Percentiles rank a stretch among this genome's conserved stretches.
These are phyloP conservation scores for Metrosideros polymorpha DNA, from an alignment of 441 rosid species.

Conservation along the genomic window DNA sequence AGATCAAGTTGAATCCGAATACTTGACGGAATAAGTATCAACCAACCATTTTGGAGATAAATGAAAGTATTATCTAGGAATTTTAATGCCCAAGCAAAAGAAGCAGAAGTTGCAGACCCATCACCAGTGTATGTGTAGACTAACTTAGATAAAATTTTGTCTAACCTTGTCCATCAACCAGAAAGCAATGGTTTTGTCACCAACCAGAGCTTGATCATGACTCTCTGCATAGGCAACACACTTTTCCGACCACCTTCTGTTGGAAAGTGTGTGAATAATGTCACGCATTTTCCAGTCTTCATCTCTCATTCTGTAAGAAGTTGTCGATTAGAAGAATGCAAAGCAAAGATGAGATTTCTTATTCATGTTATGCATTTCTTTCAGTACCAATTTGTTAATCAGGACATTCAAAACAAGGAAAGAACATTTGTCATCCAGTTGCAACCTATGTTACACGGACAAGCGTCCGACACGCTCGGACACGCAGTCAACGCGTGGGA, in stretches of 20 bases:
- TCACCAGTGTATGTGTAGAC: neutral
- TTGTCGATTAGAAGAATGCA: neutral
- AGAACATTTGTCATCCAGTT: neutral
- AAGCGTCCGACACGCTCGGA: no score
- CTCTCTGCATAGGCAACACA: slow-evolving; percentile 90
- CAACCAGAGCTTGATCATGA: slow-evolving; percentile 99
- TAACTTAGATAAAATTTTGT: neutral
- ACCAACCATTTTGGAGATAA: neutral
- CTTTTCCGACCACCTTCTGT: slow-evolving; percentile 92
- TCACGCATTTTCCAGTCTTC: slow-evolving; percentile 89
- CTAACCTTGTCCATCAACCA: slow-evolving; percentile 98
- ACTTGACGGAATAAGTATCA: neutral
- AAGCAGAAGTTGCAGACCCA: neutral
- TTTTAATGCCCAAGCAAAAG: neutral
- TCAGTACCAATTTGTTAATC: neutral
- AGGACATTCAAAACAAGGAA: neutral
- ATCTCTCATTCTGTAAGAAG: slow-evolving; percentile 55
- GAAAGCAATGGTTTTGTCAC: slow-evolving; percentile 94
- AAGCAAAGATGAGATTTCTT: neutral
- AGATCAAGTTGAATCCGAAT: neutral
- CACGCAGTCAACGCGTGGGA: no score
- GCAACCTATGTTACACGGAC: no score
- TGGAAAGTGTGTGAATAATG: slow-evolving; percentile 66
- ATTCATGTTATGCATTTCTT: neutral
- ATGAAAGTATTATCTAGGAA: neutral